Evolutionary conservation across 192 early-diverging fungal genomes (phyloP).

Genomic region (Entrophospora sp.): DNA sequence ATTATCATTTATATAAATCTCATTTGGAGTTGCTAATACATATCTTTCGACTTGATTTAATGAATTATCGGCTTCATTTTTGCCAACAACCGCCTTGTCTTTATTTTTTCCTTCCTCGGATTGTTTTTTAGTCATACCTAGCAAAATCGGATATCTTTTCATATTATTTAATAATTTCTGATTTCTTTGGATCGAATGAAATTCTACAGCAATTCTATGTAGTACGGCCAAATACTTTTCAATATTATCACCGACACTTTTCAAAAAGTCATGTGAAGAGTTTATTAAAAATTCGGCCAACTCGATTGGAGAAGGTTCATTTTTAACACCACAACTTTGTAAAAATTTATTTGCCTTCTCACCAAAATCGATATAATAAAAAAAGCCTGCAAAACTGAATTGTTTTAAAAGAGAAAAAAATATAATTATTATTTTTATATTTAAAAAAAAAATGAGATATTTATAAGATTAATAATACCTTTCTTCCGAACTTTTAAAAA

Average conservation of each 20-base stretch:
- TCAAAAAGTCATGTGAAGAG: constrained; percentile 47
- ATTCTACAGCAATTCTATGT: constrained; percentile 63
- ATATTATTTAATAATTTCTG: constrained; percentile 45
- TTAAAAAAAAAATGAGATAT: background rate
- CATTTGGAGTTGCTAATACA: constrained; percentile 53
- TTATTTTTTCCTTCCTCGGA: constrained; percentile 1
- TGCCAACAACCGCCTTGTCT: background rate
- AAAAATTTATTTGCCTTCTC: constrained; percentile 64
- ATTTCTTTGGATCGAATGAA: constrained; percentile 34
- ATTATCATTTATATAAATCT: constrained; percentile 78
- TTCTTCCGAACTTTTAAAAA: background rate
- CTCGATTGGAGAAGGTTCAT: constrained; percentile 68
- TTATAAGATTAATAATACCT: background rate
- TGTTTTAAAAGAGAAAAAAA: constrained; percentile 50
- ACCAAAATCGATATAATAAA: constrained; percentile 65
- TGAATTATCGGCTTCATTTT: constrained; percentile 18
- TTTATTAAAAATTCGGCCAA: constrained; percentile 56
- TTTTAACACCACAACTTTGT: constrained; percentile 73
- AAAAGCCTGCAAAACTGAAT: constrained; percentile 41
- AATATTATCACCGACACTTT: constrained; percentile 33
- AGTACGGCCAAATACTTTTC: constrained; percentile 66
- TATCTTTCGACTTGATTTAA: constrained; percentile 44
- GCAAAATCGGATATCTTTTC: constrained; percentile 50
- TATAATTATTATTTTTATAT: background rate
- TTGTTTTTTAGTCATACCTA: constrained; percentile 48